A percentile compares a stretch with the other conserved stretches of the same genome.
These are phyloP conservation scores for Paraconiothyrium brasiliense DNA, from an alignment of 2,329 filamentous ascomycete species.

Conservation along the genomic window DNA sequence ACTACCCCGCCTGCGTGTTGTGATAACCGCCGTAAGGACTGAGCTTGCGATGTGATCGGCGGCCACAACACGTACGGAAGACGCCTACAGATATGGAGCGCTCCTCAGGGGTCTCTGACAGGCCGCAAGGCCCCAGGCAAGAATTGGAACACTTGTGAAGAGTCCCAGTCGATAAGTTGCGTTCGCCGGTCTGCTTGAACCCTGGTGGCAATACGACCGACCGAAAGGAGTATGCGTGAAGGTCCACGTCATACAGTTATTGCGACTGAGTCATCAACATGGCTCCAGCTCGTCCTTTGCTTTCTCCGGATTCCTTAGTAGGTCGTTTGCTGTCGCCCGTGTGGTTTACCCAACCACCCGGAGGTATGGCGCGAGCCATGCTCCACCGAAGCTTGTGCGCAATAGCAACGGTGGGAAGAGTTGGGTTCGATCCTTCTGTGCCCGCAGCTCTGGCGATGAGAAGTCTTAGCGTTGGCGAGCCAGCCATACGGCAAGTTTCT, in stretches of 20 bases:
- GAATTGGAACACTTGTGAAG: background rate
- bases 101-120: background rate
- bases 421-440: background rate
- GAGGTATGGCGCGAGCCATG: background rate
- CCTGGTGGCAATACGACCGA: background rate
- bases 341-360: background rate
- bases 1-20: background rate
- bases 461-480: background rate
- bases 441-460: background rate
- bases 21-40: background rate
- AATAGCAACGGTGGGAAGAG: background rate
- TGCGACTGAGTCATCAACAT: background rate
- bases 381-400: background rate
- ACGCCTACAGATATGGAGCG: background rate
- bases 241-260: background rate
- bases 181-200: background rate
- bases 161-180: background rate
- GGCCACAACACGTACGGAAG: background rate
- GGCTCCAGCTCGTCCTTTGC: background rate
- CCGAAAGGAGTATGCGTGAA: background rate
- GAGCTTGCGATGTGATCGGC: background rate
- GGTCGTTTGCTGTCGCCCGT: background rate
- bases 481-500: background rate
- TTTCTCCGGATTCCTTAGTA: background rate
- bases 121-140: background rate